These are phyloP conservation scores for Yamadazyma spencermartinsiae DNA, from an alignment of 1,139 yeast species.

Conservation along the genomic window DNA sequence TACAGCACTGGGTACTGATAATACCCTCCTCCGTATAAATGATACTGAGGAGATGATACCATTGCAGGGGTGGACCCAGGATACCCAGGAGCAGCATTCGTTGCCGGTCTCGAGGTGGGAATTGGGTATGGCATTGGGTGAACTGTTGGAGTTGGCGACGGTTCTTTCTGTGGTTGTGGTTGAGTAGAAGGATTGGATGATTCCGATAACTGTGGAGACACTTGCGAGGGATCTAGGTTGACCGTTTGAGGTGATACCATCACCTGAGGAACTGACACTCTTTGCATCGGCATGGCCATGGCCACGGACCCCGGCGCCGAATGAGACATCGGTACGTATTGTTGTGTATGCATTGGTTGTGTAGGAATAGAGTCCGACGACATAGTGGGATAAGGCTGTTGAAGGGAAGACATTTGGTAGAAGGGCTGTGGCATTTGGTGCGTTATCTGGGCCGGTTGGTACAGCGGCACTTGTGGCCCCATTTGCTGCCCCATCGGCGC, in stretches of 20 bases:
- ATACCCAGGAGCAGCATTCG: too few species aligned
- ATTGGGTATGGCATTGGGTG: neutral
- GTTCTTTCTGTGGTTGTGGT: neutral
- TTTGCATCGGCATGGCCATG: neutral
- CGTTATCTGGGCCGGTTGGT: neutral
- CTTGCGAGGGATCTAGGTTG: neutral
- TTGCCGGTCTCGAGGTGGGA: neutral
- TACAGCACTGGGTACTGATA: neutral
- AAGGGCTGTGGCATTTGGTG: neutral
- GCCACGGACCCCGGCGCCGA: slow-evolving; percentile 3
- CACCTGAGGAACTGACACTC: slow-evolving; percentile 1
- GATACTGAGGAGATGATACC: neutral
- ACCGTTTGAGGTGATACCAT: neutral
- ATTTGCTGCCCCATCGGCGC: neutral
- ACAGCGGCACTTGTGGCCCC: neutral
- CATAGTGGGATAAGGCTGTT: slow-evolving; percentile 1
- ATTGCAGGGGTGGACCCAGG: neutral
- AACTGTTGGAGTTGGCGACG: neutral
- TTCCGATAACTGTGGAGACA: neutral
- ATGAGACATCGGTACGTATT: neutral
- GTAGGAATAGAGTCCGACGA: neutral
- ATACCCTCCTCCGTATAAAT: neutral
- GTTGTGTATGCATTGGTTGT: too few species aligned
- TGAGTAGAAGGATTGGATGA: neutral
- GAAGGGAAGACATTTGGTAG: slow-evolving; percentile 1